Base-by-base conservation (phyloP, 495 filamentous ascomycete species). In the Gamarada debralockiae region DNA sequence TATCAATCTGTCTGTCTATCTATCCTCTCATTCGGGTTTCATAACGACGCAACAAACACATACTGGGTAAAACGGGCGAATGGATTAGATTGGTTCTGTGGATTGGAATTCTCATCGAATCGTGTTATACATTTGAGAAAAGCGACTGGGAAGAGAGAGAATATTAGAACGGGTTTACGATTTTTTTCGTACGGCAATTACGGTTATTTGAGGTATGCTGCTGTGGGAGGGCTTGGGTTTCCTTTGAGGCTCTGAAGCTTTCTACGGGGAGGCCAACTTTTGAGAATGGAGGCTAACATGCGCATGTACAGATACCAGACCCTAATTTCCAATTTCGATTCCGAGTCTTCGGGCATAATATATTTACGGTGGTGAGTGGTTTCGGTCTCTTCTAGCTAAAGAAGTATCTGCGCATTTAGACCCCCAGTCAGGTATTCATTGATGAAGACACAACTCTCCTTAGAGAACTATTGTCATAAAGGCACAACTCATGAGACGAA, bases 61-160 rank as follows among this genome's bases (percentile, higher is more conserved):
- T 33, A 29, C 48, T 25, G 24, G 46, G 43, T 38, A 45, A 45
- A 56, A 27, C n/a, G 7, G 47, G 54, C 36, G 37, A 40, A 54
- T 10, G 50, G 36, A 33, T 39, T 59, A 59, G 56, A 58, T 45
- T 25, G 47, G 45, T 31, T 47, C 21, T 58, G 49, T 22, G 55
- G 37, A 42, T 34, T 37, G 48, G 50, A 21, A 21, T 34, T 23
- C 36, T 48, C 41, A 52, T 24, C 46, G 24, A 33, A 25, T n/a
- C 29, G 18, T 20, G 14, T 40, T 27, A 45, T 27, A 45, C 14
- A 20, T 14, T 40, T 40, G 14, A 40, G 14, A 24, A 34, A 43
- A 22, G 39, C 24, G 49, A 41, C 27, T 12, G 15, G 45, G 13
- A 31, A 22, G 21, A 10, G 29, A 25, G 50, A 33, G 53, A 17